Percentiles rank a stretch among this genome's conserved stretches.
Conservation (phyloP, 129 eudicot species). For the Artemisia argyi region DNA sequence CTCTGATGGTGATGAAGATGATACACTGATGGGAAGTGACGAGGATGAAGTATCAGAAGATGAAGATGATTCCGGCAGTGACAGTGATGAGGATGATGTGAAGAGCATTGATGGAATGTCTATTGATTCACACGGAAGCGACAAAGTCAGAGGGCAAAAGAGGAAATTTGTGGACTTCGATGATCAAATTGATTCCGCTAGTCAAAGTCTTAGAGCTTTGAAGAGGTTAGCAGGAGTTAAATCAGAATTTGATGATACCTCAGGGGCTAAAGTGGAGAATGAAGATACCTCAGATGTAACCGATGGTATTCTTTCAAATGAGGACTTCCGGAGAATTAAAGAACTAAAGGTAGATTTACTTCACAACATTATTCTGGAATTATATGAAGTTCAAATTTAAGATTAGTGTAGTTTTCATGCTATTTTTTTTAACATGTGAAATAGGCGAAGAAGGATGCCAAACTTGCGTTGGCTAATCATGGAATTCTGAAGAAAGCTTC, state of each 20-base stretch:
- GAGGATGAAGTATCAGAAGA: slow-evolving; percentile 37
- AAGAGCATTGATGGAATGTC: slow-evolving; percentile 37
- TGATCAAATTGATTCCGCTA: slow-evolving; percentile 61
- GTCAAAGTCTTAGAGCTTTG: slow-evolving; percentile 79
- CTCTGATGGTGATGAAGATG: slow-evolving; percentile 28
- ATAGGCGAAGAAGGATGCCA: slow-evolving; percentile 85
- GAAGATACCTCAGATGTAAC: slow-evolving; percentile 16
- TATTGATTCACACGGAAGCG: slow-evolving; percentile 22
- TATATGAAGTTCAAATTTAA: not conserved
- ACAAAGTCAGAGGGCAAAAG: slow-evolving; percentile 39
- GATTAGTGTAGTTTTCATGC: not conserved
- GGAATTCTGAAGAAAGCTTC: slow-evolving; percentile 58
- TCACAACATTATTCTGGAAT: not conserved
- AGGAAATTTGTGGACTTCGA: slow-evolving; percentile 81
- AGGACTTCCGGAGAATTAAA: slow-evolving; percentile 83
- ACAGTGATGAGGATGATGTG: slow-evolving; percentile 34
- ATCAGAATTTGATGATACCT: slow-evolving; percentile 22
- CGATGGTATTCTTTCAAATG: slow-evolving; percentile 86
- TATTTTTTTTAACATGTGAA: slow-evolving; percentile 7
- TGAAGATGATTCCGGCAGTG: slow-evolving; percentile 36
- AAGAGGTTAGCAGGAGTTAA: slow-evolving; percentile 74
- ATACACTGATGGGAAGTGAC: slow-evolving; percentile 33
- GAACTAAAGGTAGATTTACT: slow-evolving; percentile 55
- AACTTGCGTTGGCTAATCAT: slow-evolving; percentile 54
- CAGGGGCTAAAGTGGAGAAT: too few relatives aligned